Base-by-base conservation (phyloP, 257 asterid genomes). In the Solanum chiquidenum region DNA sequence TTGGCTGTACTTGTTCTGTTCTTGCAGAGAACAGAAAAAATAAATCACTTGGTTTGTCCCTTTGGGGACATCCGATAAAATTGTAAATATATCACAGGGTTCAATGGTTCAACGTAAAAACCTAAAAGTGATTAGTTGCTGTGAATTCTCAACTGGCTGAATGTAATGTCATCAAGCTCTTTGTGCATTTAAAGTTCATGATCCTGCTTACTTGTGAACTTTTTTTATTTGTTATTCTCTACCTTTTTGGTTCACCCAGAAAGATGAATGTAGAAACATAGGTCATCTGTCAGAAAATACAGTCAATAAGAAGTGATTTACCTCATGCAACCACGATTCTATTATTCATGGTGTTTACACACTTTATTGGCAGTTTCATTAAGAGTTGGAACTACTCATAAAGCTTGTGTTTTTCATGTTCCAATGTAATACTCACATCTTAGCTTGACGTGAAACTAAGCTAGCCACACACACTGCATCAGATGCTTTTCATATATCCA, bases 31-130 rank as follows among this genome's bases (percentile, higher is more conserved):
- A 74, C 83, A 49, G 40, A 27, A 46, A 27, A 79, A 79, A 79
- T 9, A 40, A 79, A 79, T 37, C 25, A 35, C 83, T 21, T n/a
- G 83, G 83, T 21, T 86, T 38, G 86, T 86, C 88, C 92, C 91
- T 88, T 87, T 64, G 91, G 87, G 86, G 90, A 88, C 88, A 88
- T 88, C 89, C 89, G 89, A 88, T 90, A 88, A 88, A 90, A 88
- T 86, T 88, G 91, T 90, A 88, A 86, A 74, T 21, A 3, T 21
- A 11, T 74, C 31, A 37, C 33, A 10, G 10, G 11, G 6, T 79
- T 27, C 38, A 27, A 27, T 44, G 38, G 35, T 44, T 79, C 66
- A 9, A 11, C 27, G 16, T 44, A 12, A 79, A 79, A 46, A 44
- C 66, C 40, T 27, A 79, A 79, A 27, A 44, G 66, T 46, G 40